These are phyloP conservation scores for Russula griseocarnosa DNA, from an alignment of 768 basidiomycete genomes.

Conservation along the genomic window DNA sequence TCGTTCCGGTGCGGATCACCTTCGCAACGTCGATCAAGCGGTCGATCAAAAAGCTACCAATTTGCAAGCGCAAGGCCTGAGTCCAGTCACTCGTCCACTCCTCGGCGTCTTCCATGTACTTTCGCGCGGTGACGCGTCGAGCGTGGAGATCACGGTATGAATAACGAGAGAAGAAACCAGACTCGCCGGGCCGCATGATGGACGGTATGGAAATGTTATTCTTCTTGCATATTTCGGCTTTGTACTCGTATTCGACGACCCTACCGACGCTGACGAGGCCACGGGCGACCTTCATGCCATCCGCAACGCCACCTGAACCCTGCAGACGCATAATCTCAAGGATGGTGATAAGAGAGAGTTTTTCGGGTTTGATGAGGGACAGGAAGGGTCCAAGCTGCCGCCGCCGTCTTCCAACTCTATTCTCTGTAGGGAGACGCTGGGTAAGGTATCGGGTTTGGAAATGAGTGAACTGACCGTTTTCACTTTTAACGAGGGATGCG, in stretches of 20 bases:
- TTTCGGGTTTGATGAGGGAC: conserved; percentile 66
- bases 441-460: neutral
- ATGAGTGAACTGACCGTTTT: conserved; percentile 28
- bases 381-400: conserved; percentile 62
- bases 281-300: conserved; percentile 87
- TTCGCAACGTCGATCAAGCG: conserved; percentile 80
- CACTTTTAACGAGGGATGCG: conserved; percentile 40
- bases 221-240: conserved; percentile 70
- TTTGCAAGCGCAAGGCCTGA: conserved; percentile 63
- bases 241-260: conserved; percentile 87
- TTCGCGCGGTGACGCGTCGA: conserved; percentile 61
- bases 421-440: neutral
- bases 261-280: conserved; percentile 76
- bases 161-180: conserved; percentile 52
- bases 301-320: conserved; percentile 67
- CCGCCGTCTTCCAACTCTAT: neutral
- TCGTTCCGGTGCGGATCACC: conserved; percentile 55
- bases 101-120: conserved; percentile 61
- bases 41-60: conserved; percentile 82
- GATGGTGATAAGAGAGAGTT: conserved; percentile 83
- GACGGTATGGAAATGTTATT: conserved; percentile 46
- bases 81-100: conserved; percentile 83
- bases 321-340: conserved; percentile 82
- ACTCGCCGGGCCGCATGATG: conserved; percentile 32
- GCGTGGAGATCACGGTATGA: conserved; percentile 61